A percentile compares a stretch with the other conserved stretches of the same genome.
Evolutionary conservation across 2,329 filamentous ascomycete genomes (phyloP).

Genomic region (Alternaria rosae): DNA sequence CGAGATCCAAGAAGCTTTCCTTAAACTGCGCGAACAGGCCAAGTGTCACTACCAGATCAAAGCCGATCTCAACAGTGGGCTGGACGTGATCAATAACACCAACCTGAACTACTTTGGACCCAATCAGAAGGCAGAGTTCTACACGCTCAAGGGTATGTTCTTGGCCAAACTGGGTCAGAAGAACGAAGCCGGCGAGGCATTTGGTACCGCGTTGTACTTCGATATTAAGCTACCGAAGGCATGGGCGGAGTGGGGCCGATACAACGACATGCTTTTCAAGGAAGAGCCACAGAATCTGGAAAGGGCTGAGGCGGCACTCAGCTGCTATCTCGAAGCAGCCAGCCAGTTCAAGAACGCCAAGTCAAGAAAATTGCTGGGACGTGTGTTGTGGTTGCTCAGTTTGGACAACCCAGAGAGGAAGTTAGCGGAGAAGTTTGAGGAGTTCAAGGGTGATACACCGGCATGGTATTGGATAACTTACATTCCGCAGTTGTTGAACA

Average conservation of each 20-base stretch:
- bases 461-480: slow-evolving; percentile 99
- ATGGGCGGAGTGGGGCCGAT: slow-evolving; percentile 99
- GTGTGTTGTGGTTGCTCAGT: slow-evolving; percentile 94
- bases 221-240: slow-evolving; percentile 95
- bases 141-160: slow-evolving; percentile 99
- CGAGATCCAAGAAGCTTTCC: slow-evolving; percentile 98
- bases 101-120: slow-evolving; percentile 98
- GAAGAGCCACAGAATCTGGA: slow-evolving; percentile 82
- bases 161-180: slow-evolving; percentile 90
- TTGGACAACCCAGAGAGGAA: slow-evolving; percentile 86
- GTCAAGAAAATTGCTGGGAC: slow-evolving; percentile 88
- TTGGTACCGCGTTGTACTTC: slow-evolving; percentile 93
- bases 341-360: slow-evolving; percentile 98
- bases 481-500: slow-evolving; percentile 93
- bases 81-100: slow-evolving; percentile 99
- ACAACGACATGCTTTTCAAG: slow-evolving; percentile 96
- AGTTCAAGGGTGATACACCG: slow-evolving; percentile 95
- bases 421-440: slow-evolving; percentile 86
- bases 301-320: slow-evolving; percentile 88
- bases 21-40: slow-evolving; percentile 97
- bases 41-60: slow-evolving; percentile 99
- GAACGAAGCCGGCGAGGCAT: slow-evolving; percentile 90
- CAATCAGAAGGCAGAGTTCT: slow-evolving; percentile 98
- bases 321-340: slow-evolving; percentile 94
- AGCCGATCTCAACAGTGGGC: slow-evolving; percentile 85